Percentiles rank a stretch among this genome's conserved stretches.
Evolutionary conservation across 148 eudicot species (phyloP).

Genomic region (Bassia scoparia): DNA sequence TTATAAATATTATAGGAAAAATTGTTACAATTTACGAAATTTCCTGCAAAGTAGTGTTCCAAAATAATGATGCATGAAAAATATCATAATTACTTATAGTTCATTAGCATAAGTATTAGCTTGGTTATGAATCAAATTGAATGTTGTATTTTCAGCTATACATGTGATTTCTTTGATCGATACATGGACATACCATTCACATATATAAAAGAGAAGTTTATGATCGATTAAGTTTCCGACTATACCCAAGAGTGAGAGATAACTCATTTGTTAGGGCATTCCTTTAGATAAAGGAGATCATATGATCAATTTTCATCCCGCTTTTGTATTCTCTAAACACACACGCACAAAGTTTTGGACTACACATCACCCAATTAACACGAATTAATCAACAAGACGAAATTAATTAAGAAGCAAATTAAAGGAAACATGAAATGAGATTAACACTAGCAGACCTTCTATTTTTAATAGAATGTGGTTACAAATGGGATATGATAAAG

Average conservation of each 20-base stretch:
- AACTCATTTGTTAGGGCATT: no score
- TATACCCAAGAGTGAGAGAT: no score
- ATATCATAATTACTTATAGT: neutral
- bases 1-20: no score
- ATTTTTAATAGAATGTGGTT: slow-evolving; percentile 16
- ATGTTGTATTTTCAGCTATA: neutral
- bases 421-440: neutral
- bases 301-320: no score
- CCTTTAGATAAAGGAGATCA: no score
- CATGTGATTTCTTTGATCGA: neutral
- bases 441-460: no score
- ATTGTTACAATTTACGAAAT: no score
- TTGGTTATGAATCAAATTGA: neutral
- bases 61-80: no score
- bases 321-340: no score
- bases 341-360: neutral
- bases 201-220: no score
- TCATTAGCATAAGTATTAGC: neutral
- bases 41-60: neutral
- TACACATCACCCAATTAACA: neutral
- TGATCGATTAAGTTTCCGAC: no score
- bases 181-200: no score
- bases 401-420: neutral
- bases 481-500: slow-evolving; percentile 26
- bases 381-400: neutral